Evolutionary conservation across 345 rosid genomes (phyloP).

Genomic region (Leavenworthia alabamica): DNA sequence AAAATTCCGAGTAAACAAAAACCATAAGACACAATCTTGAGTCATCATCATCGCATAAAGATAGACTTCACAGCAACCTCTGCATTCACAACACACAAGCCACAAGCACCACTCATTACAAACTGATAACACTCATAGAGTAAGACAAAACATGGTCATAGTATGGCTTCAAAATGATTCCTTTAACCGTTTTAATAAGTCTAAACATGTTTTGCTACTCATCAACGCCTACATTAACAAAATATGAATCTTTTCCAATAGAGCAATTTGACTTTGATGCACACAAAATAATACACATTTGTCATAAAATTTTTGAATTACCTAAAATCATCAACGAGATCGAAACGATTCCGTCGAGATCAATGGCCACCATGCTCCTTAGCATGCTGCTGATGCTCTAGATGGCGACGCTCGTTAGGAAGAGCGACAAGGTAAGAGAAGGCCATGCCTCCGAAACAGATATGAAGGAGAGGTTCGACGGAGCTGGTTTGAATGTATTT

Average conservation of each 20-base stretch:
- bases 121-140: no score
- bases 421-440: conserved; percentile 84
- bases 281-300: neutral
- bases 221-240: no score
- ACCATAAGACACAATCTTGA: conserved; percentile 21
- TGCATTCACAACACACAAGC: conserved; percentile 11
- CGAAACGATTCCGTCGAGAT: no score
- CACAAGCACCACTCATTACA: conserved; percentile 1
- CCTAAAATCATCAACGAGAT: conserved; percentile 18
- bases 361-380: conserved; percentile 66
- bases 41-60: conserved; percentile 21
- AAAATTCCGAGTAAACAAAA: neutral
- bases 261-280: no score
- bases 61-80: conserved; percentile 16
- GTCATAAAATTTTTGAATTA: neutral
- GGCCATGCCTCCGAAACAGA: conserved; percentile 69
- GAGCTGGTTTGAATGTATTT: conserved; percentile 84
- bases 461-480: conserved; percentile 62
- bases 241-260: no score
- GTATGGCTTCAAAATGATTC: no score
- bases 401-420: conserved; percentile 92
- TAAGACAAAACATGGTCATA: no score
- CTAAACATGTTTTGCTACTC: no score
- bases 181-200: no score
- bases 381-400: conserved; percentile 79